These are phyloP conservation scores for Isabelozyma pseudorhagii DNA, from an alignment of 805 yeast species.

Conservation along the genomic window DNA sequence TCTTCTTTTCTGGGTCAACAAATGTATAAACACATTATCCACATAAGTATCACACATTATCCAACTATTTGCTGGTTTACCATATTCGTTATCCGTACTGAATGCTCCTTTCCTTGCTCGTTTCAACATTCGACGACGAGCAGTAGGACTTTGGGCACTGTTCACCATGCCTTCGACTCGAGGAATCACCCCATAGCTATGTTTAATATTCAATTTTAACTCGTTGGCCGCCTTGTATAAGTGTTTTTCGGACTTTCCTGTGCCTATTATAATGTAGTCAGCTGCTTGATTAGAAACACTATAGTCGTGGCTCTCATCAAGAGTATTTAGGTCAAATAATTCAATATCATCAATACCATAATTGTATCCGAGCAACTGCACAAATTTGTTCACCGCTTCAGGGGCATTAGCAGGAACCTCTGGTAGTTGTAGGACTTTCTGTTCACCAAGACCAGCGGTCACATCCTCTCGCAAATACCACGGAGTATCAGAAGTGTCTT, in stretches of 20 bases:
- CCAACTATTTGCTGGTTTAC: constrained; percentile 70
- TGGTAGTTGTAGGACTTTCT: constrained; percentile 40
- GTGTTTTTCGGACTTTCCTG: constrained; percentile 79
- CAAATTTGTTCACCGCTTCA: constrained; percentile 38
- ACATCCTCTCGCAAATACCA: constrained; percentile 59
- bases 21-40: constrained; percentile 65
- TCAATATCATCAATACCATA: constrained; percentile 64
- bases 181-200: constrained; percentile 37
- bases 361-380: constrained; percentile 49
- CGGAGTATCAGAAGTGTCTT: constrained; percentile 27
- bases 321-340: constrained; percentile 60
- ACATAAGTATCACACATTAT: constrained; percentile 67
- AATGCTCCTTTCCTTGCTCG: constrained; percentile 53
- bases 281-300: constrained; percentile 23
- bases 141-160: constrained; percentile 42
- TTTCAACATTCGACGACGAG: constrained; percentile 40
- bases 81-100: constrained; percentile 55
- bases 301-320: constrained; percentile 28
- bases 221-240: constrained; percentile 65
- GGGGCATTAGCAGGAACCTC: constrained; percentile 62
- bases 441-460: constrained; percentile 24
- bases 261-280: constrained; percentile 51
- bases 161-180: constrained; percentile 70
- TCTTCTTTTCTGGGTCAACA: constrained; percentile 70
- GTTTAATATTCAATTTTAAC: constrained; percentile 57